Evolutionary conservation across 1,284 basidiomycete genomes (phyloP), one percentile per base, ranked within the genome.

Genomic region (Rhodotorula sp.): DNA sequence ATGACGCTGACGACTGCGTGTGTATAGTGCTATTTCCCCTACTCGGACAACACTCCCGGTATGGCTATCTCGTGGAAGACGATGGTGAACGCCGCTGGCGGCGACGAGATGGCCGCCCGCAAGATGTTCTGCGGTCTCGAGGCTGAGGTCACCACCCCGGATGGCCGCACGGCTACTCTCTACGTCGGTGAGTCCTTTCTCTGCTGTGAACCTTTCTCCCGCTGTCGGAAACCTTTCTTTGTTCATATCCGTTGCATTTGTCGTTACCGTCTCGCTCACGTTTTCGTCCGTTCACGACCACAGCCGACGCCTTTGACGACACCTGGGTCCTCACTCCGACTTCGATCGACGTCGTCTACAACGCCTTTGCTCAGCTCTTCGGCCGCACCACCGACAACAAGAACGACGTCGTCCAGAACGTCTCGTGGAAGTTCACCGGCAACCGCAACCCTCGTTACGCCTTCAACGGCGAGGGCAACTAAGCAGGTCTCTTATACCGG

Each of bases 371-470:
- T 14, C 54, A 58, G 19, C 58, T 73, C 26, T 68, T 56, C 19
- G 72, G 72, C 31, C 26, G 31, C 6, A n/a, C 26, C 10, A 74
- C 73, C 15, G 49, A 48, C 31, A 61, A 73, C 73, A 73, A 75
- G 69, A 75, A 75, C 64, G 67, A 65, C 34, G 75, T 76, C 21
- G 48, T 76, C 28, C 61, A 69, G 52, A 63, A 63, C 45, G 62
- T 26, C 58, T 60, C 28, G 56, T 76, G 75, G 75, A 18, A 61
- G n/a, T 70, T 76, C 56, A 76, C 75, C 8, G 75, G 75, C 21
- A 67, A 67, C 23, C 62, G 62, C 55, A 57, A 48, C 31, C 12
- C 28, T 28, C 62, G 38, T 19, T 62, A 31, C 49, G 60, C 23
- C 60, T 23, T 54, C n/a, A 54, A 54, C 52, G 52, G 52, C 52